phyloP scores from a whole-genome alignment of 441 rosid species.

The Populus hybrid region DNA sequence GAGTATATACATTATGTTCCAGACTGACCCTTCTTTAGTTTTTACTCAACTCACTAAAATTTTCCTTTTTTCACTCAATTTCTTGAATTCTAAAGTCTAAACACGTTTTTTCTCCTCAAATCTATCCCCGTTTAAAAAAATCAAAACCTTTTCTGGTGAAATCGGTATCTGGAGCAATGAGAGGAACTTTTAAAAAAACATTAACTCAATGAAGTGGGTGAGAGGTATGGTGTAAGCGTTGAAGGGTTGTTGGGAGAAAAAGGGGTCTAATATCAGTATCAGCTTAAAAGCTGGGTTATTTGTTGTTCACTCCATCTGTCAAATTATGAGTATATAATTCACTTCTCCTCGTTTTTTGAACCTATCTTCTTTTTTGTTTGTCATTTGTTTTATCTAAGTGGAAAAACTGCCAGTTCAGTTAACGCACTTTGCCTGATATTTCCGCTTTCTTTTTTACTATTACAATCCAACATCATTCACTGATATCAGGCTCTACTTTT shows the following conservation, averaged over 20 bases:
- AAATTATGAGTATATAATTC: background rate
- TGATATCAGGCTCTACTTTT: background rate
- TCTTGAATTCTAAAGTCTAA: too few species aligned
- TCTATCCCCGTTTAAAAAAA: too few species aligned
- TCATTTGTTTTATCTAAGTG: background rate
- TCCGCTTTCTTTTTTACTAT: background rate
- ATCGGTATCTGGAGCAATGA: background rate
- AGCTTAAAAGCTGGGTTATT: background rate
- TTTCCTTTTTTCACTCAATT: background rate
- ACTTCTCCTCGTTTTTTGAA: background rate
- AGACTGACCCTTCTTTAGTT: background rate
- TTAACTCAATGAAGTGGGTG: background rate
- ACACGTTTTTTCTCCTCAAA: too few species aligned
- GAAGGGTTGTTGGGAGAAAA: slow-evolving; percentile 24
- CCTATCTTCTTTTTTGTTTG: background rate
- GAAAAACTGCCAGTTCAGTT: background rate
- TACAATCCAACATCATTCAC: background rate
- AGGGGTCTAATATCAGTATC: background rate
- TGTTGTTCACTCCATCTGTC: background rate
- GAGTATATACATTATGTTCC: background rate
- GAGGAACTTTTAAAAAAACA: background rate
- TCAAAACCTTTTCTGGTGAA: background rate
- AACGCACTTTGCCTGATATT: background rate
- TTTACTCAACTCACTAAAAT: background rate
- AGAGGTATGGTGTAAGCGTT: slow-evolving; percentile 18